Evolutionary conservation across 805 yeast species (phyloP).

Genomic region (Zygosaccharomyces kombuchaensis): DNA sequence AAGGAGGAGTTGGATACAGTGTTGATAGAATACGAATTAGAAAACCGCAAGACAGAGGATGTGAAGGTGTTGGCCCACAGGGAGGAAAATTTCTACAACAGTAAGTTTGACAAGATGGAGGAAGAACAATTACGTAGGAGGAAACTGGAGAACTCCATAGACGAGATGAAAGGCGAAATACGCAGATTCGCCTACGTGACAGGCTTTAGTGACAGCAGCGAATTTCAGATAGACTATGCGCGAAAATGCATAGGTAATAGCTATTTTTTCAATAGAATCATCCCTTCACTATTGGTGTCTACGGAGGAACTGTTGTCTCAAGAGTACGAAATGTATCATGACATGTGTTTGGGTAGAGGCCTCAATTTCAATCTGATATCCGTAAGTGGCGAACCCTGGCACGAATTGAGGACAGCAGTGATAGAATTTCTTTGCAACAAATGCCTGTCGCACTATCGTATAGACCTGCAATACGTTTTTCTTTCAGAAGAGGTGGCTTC

Average conservation of each 20-base stretch:
- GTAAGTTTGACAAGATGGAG: slow-evolving; percentile 30
- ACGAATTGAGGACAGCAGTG: slow-evolving; percentile 13
- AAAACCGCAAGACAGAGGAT: slow-evolving; percentile 20
- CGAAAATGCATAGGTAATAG: slow-evolving; percentile 6
- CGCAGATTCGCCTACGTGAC: slow-evolving; percentile 30
- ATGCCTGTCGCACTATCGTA: slow-evolving; percentile 15
- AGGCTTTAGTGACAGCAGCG: neutral
- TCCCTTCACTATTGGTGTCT: slow-evolving; percentile 20
- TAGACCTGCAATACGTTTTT: slow-evolving; percentile 26
- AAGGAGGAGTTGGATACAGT: slow-evolving; percentile 23
- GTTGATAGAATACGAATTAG: slow-evolving; percentile 18
- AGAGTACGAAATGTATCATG: slow-evolving; percentile 29
- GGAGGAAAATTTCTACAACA: slow-evolving; percentile 22
- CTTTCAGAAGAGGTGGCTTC: slow-evolving; percentile 27
- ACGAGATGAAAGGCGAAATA: slow-evolving; percentile 35
- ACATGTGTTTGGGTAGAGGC: slow-evolving; percentile 24
- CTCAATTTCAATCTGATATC: slow-evolving; percentile 28
- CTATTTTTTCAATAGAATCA: slow-evolving; percentile 21
- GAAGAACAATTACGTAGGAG: slow-evolving; percentile 39
- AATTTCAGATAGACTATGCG: slow-evolving; percentile 17
- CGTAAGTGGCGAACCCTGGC: slow-evolving; percentile 18
- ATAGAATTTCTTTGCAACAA: slow-evolving; percentile 17
- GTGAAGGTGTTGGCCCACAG: slow-evolving; percentile 23
- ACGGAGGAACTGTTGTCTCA: slow-evolving; percentile 22
- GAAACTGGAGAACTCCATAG: slow-evolving; percentile 48